Base-by-base conservation (phyloP, 805 yeast species). In the Wickerhamomyces silvicola region DNA sequence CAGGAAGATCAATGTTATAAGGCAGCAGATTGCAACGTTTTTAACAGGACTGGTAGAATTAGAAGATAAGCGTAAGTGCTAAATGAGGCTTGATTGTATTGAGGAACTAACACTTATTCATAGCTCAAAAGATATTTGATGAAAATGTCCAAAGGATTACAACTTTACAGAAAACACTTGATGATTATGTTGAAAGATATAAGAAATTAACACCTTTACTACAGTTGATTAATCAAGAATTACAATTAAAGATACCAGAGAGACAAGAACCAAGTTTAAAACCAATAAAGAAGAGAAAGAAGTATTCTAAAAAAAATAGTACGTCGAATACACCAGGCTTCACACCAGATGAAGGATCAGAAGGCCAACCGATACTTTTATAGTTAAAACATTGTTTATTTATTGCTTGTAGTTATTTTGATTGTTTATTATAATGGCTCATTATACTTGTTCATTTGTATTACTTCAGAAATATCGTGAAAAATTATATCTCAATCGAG, bases 231-330 rank as follows among this genome's bases (percentile, higher is more conserved):
- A 69, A 68, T 42, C 61, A 61, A 24, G 67, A 64, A 24, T 42
- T 68, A 39, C 70, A 66, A 65, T 75, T 41, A 53, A 64, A 43
- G 79, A 73, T 37, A 55, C 85, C 28, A 66, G 72, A 36, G 64
- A 64, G 24, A 85, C 85, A 10, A 85, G 92, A 38, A 85, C 82
- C 40, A 72, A 78, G 56, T 85, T 84, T 28, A 74, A 72, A 58
- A 70, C 82, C 45, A 19, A 32, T 41, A 17, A n/a, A 30, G 2
- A 8, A 33, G 39, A 12, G 50, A 45, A 34, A 42, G 54, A 30
- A 27, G 2, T 43, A 43, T 18, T 33, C 27, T 10, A 51, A 48
- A 40, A 50, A 45, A 35, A 29, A 25, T 22, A 37, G 35, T 17
- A 29, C 28, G 19, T 38, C 26, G 1, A 27, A 20, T 12, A 37